Evolutionary conservation across 345 rosid genomes (phyloP).

Genomic region (Dimocarpus longan): DNA sequence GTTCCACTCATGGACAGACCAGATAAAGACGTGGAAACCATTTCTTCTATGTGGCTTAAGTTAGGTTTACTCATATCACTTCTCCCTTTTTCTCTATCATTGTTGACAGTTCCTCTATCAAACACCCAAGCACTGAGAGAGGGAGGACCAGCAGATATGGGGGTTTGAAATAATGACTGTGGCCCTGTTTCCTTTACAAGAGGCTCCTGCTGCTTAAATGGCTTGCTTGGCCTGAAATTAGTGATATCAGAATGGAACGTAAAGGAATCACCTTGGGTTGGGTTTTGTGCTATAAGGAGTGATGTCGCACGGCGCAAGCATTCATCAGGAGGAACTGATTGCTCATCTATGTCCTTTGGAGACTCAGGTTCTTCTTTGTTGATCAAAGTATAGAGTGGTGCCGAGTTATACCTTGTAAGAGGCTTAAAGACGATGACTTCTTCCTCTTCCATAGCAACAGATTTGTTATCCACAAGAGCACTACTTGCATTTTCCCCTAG

Average conservation of each 20-base stretch:
- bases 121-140: conserved; percentile 88
- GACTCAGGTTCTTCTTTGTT: conserved; percentile 30
- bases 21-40: conserved; percentile 49
- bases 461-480: conserved; percentile 34
- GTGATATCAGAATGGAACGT: conserved; percentile 50
- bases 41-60: conserved; percentile 61
- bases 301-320: conserved; percentile 79
- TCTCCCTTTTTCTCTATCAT: conserved; percentile 42
- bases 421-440: conserved; percentile 98
- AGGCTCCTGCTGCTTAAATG: conserved; percentile 45
- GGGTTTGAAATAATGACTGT: conserved; percentile 36
- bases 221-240: conserved; percentile 38
- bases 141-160: conserved; percentile 72
- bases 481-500: conserved; percentile 33
- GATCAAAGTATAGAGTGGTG: conserved; percentile 52
- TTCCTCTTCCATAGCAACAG: conserved; percentile 70
- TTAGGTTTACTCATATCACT: conserved; percentile 34
- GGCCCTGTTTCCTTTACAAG: conserved; percentile 35
- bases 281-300: conserved; percentile 57
- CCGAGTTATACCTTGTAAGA: conserved; percentile 80
- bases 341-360: conserved; percentile 41
- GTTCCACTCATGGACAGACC: conserved; percentile 51
- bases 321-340: conserved; percentile 52
- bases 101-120: conserved; percentile 38
- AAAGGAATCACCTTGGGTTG: conserved; percentile 35